Percentiles rank a stretch among this genome's conserved stretches.
phyloP scores from a whole-genome alignment of 2,329 filamentous ascomycete species.

The Ophiobolus disseminans region DNA sequence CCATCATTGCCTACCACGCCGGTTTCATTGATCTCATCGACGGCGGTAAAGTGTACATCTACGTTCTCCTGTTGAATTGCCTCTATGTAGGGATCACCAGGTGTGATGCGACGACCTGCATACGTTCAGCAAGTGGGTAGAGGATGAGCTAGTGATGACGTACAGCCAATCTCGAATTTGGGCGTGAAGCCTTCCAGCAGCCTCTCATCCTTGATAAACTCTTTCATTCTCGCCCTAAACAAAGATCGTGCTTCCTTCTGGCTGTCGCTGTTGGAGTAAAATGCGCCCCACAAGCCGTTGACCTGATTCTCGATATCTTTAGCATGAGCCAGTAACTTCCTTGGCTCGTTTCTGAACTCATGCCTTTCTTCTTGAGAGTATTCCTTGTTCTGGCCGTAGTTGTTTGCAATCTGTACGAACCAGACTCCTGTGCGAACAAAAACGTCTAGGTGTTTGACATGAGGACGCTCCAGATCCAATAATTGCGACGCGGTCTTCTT shows the following conservation, averaged over 20 bases:
- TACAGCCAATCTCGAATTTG: constrained; percentile 55
- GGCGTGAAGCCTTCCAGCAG: constrained; percentile 58
- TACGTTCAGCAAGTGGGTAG: background rate
- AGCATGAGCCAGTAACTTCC: constrained; percentile 52
- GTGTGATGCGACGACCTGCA: constrained; percentile 53
- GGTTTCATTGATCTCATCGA: constrained; percentile 54
- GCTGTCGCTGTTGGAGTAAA: constrained; percentile 52
- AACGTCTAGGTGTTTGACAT: constrained; percentile 55
- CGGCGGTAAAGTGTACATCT: constrained; percentile 59
- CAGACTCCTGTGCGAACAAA: constrained; percentile 57
- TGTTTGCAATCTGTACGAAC: constrained; percentile 56
- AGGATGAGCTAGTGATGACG: constrained; percentile 2
- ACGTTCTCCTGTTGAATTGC: constrained; percentile 60
- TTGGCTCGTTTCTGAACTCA: constrained; percentile 52
- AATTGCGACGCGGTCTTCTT: constrained; percentile 51
- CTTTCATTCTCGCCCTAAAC: constrained; percentile 55
- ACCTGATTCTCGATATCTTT: constrained; percentile 57
- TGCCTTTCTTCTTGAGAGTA: constrained; percentile 54
- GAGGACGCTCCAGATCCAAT: constrained; percentile 55
- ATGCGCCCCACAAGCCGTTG: constrained; percentile 56
- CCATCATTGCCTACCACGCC: constrained; percentile 56
- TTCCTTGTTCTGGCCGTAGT: constrained; percentile 54
- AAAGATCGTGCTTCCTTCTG: constrained; percentile 51
- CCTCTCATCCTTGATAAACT: constrained; percentile 60
- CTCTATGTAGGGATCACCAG: constrained; percentile 60